Evolutionary conservation across 352 stramenopile genomes (phyloP), one percentile per base, ranked within the genome.

Genomic region (Phytopythium sindhum): DNA sequence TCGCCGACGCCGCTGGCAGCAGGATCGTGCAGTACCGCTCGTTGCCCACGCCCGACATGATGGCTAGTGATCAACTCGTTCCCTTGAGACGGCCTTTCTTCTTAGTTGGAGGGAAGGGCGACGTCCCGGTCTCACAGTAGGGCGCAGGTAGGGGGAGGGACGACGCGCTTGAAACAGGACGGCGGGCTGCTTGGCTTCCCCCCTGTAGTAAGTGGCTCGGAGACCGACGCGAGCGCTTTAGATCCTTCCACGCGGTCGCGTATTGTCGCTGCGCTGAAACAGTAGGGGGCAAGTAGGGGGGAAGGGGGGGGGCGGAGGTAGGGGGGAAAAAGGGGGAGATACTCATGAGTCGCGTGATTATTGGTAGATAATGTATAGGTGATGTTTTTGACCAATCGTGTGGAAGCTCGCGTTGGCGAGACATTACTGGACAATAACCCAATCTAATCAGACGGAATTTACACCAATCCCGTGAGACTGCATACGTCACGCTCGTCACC

Each of bases 1-100:
- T 67, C n/a, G 69, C 74, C 24, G 67, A 67, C 50, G 66, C 66
- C 50, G 84, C 79, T 74, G 88, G 84, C 63, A 94, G 77, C 60
- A 94, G 70, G 65, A 94, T 80, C 31, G 86, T 94, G 74, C 86
- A 94, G 73, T 94, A 93, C 73, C 86, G 86, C 73, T 94, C 86
- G 68, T 94, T 94, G 63, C 78, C 88, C 67, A 94, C 84, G 64
- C 84, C 84, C 57, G 74, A 70, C 74, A 81, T 81, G 28, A 31
- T 62, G 39, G n/a, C 33, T 48, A 3, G 31, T n/a, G 17, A n/a
- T 35, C 31, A 35, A 35, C 3, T n/a, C n/a, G n/a, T n/a, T n/a
- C n/a, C 31, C 4, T 35, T 8, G 4, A 35, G 29, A 15, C 42
- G 29, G n/a, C 24, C 33, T 26, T 47, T n/a, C 55, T 35, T 33